Percentiles rank a stretch among this genome's conserved stretches.
Evolutionary conservation across 2,329 filamentous ascomycete genomes (phyloP).

Genomic region (Fusarium mexicanum): DNA sequence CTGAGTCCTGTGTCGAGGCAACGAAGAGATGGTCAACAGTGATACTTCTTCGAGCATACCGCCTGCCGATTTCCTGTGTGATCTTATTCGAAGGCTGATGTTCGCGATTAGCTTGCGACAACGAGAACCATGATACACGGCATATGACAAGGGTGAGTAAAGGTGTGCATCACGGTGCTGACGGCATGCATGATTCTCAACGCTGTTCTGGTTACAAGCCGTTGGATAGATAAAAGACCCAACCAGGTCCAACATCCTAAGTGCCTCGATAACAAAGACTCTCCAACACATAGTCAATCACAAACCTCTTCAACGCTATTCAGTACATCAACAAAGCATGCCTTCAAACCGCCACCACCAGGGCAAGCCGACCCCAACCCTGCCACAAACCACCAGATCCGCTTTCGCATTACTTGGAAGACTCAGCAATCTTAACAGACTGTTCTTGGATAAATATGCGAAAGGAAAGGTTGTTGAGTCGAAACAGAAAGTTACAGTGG

Average conservation of each 20-base stretch:
- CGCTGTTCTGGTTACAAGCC: no score
- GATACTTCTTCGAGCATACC: fast-evolving
- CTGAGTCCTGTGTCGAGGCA: fast-evolving
- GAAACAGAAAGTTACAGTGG: no score
- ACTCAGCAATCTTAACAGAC: background rate
- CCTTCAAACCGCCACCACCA: background rate
- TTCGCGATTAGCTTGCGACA: fast-evolving
- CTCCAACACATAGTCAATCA: background rate
- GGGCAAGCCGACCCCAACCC: background rate
- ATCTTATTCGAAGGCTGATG: fast-evolving
- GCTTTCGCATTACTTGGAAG: fast-evolving
- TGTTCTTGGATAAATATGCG: background rate
- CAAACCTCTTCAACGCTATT: background rate
- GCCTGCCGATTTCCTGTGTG: fast-evolving
- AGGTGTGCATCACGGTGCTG: background rate
- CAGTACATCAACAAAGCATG: background rate
- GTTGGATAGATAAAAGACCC: background rate
- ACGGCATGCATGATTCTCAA: background rate
- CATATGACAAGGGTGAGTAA: background rate
- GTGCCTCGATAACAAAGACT: fast-evolving
- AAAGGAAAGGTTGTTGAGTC: no score
- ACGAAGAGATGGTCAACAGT: fast-evolving
- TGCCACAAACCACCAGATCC: background rate
- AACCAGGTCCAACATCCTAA: background rate
- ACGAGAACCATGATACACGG: fast-evolving